A percentile compares a stretch with the other conserved stretches of the same genome.
phyloP scores from a whole-genome alignment of 352 stramenopile genomes.

The Pythium plurisporium region DNA sequence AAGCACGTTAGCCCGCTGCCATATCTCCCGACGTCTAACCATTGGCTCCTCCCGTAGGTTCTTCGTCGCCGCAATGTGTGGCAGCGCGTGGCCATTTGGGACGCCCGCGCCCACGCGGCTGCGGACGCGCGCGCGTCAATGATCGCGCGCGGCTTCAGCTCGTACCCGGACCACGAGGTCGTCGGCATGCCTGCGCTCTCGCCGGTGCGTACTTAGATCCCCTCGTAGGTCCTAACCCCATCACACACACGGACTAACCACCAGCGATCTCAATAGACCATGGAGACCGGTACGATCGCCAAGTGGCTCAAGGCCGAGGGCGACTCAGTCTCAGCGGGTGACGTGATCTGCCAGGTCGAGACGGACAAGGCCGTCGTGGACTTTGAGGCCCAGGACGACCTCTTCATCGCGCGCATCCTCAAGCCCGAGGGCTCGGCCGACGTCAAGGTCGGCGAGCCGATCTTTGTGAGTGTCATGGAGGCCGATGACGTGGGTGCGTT shows the following conservation, averaged over 20 bases:
- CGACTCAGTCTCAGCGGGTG: slow-evolving; percentile 89
- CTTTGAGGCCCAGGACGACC: slow-evolving; percentile 97
- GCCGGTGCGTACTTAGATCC: slow-evolving; percentile 34
- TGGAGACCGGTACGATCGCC: slow-evolving; percentile 95
- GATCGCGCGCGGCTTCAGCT: slow-evolving; percentile 62
- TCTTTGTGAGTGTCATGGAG: slow-evolving; percentile 95
- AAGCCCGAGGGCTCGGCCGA: slow-evolving; percentile 86
- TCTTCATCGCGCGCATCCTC: slow-evolving; percentile 95
- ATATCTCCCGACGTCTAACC: neutral
- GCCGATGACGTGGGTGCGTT: slow-evolving; percentile 58
- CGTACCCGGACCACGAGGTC: slow-evolving; percentile 75
- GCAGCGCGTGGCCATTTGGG: slow-evolving; percentile 51
- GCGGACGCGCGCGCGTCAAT: slow-evolving; percentile 17
- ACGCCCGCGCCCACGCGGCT: slow-evolving; percentile 27
- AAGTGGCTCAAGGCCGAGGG: slow-evolving; percentile 94
- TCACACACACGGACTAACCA: too few relatives aligned
- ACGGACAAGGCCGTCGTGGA: slow-evolving; percentile 99
- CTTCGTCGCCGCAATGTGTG: slow-evolving; percentile 52
- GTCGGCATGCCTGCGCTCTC: slow-evolving; percentile 64
- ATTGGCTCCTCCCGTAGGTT: slow-evolving; percentile 24
- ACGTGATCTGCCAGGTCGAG: slow-evolving; percentile 97
- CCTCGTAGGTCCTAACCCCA: too few relatives aligned
- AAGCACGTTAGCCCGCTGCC: too few relatives aligned
- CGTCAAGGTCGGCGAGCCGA: slow-evolving; percentile 91
- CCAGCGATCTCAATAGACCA: slow-evolving; percentile 96